phyloP scores from a whole-genome alignment of 176 grass and related monocot genomes.

The Carex kokanica region DNA sequence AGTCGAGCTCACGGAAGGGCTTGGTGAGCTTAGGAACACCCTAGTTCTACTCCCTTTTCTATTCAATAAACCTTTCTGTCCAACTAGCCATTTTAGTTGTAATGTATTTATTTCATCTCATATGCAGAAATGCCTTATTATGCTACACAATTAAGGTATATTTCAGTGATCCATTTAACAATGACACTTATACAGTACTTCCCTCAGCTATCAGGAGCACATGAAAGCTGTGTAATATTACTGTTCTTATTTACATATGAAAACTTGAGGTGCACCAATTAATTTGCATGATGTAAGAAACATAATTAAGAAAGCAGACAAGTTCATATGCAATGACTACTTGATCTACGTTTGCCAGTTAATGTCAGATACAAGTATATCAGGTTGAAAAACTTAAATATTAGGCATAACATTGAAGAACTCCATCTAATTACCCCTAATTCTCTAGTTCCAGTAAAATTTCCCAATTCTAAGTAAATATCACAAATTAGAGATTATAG shows the following conservation, averaged over 20 bases:
- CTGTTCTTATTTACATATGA: not conserved
- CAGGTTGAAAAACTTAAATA: not conserved
- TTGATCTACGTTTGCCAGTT: not conserved
- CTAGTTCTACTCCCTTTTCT: too few relatives aligned
- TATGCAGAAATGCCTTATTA: not conserved
- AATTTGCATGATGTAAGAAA: not conserved
- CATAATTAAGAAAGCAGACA: not conserved
- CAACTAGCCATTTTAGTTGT: not conserved
- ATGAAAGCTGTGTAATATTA: not conserved
- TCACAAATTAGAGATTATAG: not conserved
- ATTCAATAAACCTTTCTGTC: not conserved
- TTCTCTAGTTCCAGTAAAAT: not conserved
- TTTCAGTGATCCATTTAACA: not conserved
- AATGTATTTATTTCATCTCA: not conserved
- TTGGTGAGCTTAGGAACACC: too few relatives aligned
- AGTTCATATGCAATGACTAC: not conserved
- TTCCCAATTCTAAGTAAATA: constrained; percentile 5
- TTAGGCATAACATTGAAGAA: not conserved
- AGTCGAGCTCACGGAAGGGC: too few relatives aligned
- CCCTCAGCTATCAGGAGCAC: not conserved
- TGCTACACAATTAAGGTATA: not conserved
- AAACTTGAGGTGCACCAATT: not conserved
- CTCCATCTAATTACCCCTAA: not conserved
- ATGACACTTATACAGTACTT: not conserved
- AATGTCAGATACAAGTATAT: not conserved